A percentile compares a stretch with the other conserved stretches of the same genome.
phyloP scores from a whole-genome alignment of 2,329 filamentous ascomycete genomes.

The Ophiostoma piceae region DNA sequence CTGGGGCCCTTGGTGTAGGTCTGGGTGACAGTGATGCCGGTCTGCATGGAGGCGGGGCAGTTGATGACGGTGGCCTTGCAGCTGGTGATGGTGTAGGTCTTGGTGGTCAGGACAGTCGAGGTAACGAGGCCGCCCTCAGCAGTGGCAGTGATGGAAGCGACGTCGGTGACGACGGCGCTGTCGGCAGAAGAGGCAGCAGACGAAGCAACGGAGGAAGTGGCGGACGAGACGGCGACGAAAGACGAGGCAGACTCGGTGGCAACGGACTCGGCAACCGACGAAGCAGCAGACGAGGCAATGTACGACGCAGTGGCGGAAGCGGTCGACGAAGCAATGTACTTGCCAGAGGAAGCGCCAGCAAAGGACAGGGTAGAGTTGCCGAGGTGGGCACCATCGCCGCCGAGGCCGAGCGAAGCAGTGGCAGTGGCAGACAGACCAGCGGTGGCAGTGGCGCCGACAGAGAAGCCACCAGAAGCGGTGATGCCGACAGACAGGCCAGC shows the following conservation, averaged over 20 bases:
- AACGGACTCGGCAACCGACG: background rate
- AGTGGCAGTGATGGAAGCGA: background rate
- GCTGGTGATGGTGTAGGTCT: conserved; percentile 33
- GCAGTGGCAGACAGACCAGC: background rate
- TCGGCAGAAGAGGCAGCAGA: background rate
- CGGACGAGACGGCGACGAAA: too few relatives aligned
- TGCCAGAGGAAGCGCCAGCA: background rate
- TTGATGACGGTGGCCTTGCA: conserved; percentile 32
- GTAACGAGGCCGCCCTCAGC: conserved; percentile 6
- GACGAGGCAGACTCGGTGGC: background rate
- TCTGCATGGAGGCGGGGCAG: conserved; percentile 32
- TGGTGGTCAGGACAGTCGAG: conserved; percentile 29
- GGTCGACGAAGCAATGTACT: background rate
- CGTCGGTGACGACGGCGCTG: conserved; percentile 16
- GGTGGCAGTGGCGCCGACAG: background rate
- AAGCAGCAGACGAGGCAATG: conserved; percentile 13
- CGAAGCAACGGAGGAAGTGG: background rate
- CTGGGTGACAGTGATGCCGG: conserved; percentile 30
- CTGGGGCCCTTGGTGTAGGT: conserved; percentile 20
- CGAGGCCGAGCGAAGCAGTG: background rate
- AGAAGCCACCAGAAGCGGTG: background rate
- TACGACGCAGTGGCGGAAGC: background rate
- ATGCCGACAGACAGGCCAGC: background rate
- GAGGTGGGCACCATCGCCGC: background rate
- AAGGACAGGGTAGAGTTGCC: conserved; percentile 9